Evolutionary conservation across 1,139 yeast genomes (phyloP).

Genomic region (Candida tetrigidarum): DNA sequence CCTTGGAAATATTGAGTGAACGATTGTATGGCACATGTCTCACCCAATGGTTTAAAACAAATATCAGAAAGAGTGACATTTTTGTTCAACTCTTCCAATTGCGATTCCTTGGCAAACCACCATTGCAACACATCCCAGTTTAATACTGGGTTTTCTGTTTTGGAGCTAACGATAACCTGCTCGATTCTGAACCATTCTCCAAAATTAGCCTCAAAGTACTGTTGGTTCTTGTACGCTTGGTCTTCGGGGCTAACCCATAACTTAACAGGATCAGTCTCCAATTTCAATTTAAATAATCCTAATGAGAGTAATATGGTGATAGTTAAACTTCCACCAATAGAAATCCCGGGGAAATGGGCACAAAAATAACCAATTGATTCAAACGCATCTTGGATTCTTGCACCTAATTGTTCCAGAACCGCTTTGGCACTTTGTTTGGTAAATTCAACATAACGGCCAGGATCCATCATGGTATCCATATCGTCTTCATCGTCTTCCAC

Average conservation of each 20-base stretch:
- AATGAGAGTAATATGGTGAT: slow-evolving; percentile 51
- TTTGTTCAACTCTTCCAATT: slow-evolving; percentile 36
- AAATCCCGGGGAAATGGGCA: slow-evolving; percentile 59
- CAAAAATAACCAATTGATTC: slow-evolving; percentile 55
- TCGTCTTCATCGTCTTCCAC: slow-evolving; percentile 20
- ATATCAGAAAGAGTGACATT: slow-evolving; percentile 57
- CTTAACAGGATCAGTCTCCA: slow-evolving; percentile 80
- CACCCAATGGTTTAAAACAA: slow-evolving; percentile 82
- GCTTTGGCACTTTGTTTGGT: slow-evolving; percentile 15
- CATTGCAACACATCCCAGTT: slow-evolving; percentile 72
- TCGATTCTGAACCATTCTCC: slow-evolving; percentile 94
- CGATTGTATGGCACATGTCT: slow-evolving; percentile 86
- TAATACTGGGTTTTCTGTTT: slow-evolving; percentile 61
- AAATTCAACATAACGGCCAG: slow-evolving; percentile 19
- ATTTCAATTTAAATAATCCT: slow-evolving; percentile 55
- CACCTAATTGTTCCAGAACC: slow-evolving; percentile 20
- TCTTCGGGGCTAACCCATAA: slow-evolving; percentile 90
- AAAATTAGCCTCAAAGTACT: slow-evolving; percentile 74
- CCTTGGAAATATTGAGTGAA: slow-evolving; percentile 89
- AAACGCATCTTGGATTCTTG: slow-evolving; percentile 36
- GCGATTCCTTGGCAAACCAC: slow-evolving; percentile 83
- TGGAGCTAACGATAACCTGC: slow-evolving; percentile 78
- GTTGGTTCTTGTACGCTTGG: slow-evolving; percentile 70
- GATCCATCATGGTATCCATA: slow-evolving; percentile 22
- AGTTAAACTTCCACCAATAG: slow-evolving; percentile 50